Conservation (phyloP, 345 rosid species). For the Abelmoschus esculentus region DNA sequence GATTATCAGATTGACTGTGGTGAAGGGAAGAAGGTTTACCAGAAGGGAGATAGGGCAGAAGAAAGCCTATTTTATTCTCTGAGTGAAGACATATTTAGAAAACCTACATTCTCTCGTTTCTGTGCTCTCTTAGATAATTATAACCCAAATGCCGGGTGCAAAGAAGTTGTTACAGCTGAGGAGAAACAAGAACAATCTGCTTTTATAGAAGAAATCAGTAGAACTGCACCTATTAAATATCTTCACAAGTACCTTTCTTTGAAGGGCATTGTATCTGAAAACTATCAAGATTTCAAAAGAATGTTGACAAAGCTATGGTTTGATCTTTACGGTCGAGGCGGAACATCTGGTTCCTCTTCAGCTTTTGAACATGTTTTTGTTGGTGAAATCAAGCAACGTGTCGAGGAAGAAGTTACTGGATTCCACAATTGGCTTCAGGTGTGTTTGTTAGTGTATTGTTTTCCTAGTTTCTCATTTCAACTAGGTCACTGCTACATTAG, state of each 20-base stretch:
- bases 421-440: conserved; percentile 99
- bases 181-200: conserved; percentile 87
- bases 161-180: conserved; percentile 73
- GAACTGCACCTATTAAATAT: conserved; percentile 80
- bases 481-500: neutral
- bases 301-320: conserved; percentile 74
- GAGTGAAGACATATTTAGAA: conserved; percentile 55
- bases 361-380: conserved; percentile 98
- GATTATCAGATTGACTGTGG: conserved; percentile 88
- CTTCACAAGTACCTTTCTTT: conserved; percentile 59
- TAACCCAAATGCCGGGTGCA: conserved; percentile 65
- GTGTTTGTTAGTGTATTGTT: neutral
- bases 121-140: conserved; percentile 89
- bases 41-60: conserved; percentile 67
- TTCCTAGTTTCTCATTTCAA: neutral
- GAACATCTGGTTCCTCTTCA: conserved; percentile 72
- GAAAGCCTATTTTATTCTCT: conserved; percentile 66
- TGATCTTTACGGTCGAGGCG: conserved; percentile 78
- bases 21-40: conserved; percentile 77
- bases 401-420: conserved; percentile 68
- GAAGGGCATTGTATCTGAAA: conserved; percentile 55
- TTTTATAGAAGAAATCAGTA: conserved; percentile 85
- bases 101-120: conserved; percentile 73
- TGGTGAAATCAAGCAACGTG: conserved; percentile 78
- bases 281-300: conserved; percentile 66